Percentiles rank a stretch among this genome's conserved stretches.
Evolutionary conservation across 805 yeast genomes (phyloP).

Genomic region (Saturnispora zaruensis): DNA sequence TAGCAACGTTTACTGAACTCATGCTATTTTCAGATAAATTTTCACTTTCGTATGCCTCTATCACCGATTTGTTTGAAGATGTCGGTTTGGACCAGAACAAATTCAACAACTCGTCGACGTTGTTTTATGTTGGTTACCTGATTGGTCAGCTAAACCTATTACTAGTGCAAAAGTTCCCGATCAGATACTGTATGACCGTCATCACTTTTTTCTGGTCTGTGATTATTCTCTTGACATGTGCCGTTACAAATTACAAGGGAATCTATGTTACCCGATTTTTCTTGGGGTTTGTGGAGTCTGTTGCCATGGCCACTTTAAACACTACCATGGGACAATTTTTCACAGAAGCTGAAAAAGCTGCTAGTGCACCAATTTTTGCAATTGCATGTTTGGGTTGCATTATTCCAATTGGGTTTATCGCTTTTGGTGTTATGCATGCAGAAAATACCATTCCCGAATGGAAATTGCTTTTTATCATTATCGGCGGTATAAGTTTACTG

Average conservation of each 20-base stretch:
- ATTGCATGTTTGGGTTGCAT: constrained; percentile 38
- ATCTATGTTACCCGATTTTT: constrained; percentile 40
- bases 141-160: constrained; percentile 38
- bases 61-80: constrained; percentile 38
- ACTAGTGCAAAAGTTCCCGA: constrained; percentile 36
- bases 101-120: constrained; percentile 41
- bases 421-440: constrained; percentile 31
- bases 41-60: constrained; percentile 33
- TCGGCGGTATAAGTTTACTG: constrained; percentile 46
- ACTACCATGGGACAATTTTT: constrained; percentile 44
- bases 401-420: constrained; percentile 33
- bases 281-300: constrained; percentile 42
- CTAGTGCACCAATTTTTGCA: constrained; percentile 46
- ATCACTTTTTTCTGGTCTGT: constrained; percentile 38
- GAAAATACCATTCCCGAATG: constrained; percentile 29
- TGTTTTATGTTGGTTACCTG: constrained; percentile 45
- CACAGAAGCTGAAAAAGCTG: constrained; percentile 36
- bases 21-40: constrained; percentile 35
- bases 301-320: constrained; percentile 37
- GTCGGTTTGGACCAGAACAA: constrained; percentile 35
- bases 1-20: constrained; percentile 20
- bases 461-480: constrained; percentile 47
- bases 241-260: constrained; percentile 38
- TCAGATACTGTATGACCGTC: constrained; percentile 32
- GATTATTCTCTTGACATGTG: constrained; percentile 38